Evolutionary conservation across 331 rosid genomes (phyloP).

Genomic region (Cydonia oblonga): DNA sequence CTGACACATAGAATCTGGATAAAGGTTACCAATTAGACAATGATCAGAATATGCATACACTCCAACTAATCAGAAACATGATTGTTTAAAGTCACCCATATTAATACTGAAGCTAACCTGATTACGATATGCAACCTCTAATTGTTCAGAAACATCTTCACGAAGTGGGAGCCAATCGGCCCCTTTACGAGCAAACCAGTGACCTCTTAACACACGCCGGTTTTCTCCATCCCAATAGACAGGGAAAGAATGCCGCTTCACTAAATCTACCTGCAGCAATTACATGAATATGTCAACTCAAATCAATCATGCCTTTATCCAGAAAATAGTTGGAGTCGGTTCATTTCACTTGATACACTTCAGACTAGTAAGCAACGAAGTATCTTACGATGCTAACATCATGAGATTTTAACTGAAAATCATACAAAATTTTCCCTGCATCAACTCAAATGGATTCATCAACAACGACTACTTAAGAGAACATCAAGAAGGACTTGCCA

Average conservation of each 20-base stretch:
- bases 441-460: background rate
- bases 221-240: constrained; percentile 98
- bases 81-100: background rate
- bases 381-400: background rate
- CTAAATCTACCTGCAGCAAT: constrained; percentile 68
- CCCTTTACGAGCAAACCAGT: constrained; percentile 97
- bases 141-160: constrained; percentile 86
- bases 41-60: background rate
- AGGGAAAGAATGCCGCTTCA: constrained; percentile 74
- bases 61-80: too few relatives aligned
- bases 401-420: background rate
- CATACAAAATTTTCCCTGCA: background rate
- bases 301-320: background rate
- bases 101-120: constrained; percentile 39
- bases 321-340: background rate
- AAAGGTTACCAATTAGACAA: background rate
- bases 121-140: constrained; percentile 69
- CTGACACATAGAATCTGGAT: background rate
- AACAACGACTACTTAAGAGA: background rate
- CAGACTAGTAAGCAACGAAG: background rate
- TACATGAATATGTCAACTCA: background rate
- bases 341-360: constrained; percentile 6
- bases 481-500: background rate
- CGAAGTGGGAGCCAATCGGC: constrained; percentile 97
- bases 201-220: constrained; percentile 91